Percentiles rank a stretch among this genome's conserved stretches.
Conservation (phyloP, 176 grass and related monocot species). For the Triticum timopheevii region DNA sequence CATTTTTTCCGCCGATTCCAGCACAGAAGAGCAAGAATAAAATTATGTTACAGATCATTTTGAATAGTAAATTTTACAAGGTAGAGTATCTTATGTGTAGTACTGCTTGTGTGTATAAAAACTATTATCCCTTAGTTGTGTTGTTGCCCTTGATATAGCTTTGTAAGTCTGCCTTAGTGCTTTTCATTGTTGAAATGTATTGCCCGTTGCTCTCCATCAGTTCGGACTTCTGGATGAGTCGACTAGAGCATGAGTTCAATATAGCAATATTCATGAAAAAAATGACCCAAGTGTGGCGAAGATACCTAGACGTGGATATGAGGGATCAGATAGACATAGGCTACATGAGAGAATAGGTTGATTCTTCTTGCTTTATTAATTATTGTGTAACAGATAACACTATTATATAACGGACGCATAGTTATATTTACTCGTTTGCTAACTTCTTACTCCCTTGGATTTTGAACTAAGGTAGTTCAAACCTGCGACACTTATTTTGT, state of each 20-base stretch:
- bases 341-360: not conserved
- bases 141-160: not conserved
- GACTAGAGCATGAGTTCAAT: too few relatives aligned
- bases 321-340: not conserved
- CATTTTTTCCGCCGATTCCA: too few relatives aligned
- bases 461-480: too few relatives aligned
- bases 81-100: too few relatives aligned
- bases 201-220: not conserved
- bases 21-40: too few relatives aligned
- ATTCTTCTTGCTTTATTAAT: not conserved
- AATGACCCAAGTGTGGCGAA: not conserved
- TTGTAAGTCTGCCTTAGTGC: constrained; percentile 4
- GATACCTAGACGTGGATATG: not conserved
- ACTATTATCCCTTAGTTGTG: too few relatives aligned
- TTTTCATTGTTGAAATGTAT: not conserved
- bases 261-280: too few relatives aligned
- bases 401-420: not conserved
- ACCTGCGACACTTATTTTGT: too few relatives aligned
- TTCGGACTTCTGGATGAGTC: too few relatives aligned
- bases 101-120: too few relatives aligned
- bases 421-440: not conserved
- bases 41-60: too few relatives aligned
- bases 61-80: too few relatives aligned
- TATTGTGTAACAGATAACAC: not conserved
- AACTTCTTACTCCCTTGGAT: not conserved